phyloP scores from a whole-genome alignment of 306 rosid species.

The Cucumis melo region DNA sequence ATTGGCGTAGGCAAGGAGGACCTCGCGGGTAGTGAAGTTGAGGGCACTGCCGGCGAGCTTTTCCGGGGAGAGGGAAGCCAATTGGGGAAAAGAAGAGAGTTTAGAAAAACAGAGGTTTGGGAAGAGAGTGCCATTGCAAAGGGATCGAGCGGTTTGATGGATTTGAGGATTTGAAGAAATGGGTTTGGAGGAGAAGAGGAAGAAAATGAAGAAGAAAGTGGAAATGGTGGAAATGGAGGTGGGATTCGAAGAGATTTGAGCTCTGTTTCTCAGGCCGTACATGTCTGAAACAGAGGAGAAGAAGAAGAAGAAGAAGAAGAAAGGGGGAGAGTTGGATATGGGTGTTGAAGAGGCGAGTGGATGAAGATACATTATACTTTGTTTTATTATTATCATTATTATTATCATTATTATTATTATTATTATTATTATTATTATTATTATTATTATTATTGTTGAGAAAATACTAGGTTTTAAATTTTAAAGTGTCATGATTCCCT shows the following conservation, averaged over 20 bases:
- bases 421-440: too few species aligned
- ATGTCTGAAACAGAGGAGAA: not conserved
- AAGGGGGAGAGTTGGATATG: not conserved
- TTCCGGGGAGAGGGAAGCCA: conserved; percentile 37
- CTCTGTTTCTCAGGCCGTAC: not conserved
- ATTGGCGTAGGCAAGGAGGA: conserved; percentile 31
- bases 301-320: too few species aligned
- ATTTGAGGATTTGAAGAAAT: not conserved
- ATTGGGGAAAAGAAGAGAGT: conserved; percentile 38
- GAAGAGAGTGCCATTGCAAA: conserved; percentile 61
- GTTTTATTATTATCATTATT: too few species aligned
- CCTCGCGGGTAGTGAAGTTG: conserved; percentile 33
- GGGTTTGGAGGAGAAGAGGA: not conserved
- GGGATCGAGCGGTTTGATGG: not conserved
- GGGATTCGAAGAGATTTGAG: not conserved
- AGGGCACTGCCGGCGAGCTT: conserved; percentile 31
- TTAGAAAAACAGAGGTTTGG: conserved; percentile 60
- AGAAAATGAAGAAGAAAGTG: not conserved
- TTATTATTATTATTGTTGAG: too few species aligned
- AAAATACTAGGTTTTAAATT: too few species aligned
- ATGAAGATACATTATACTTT: not conserved
- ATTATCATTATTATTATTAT: too few species aligned
- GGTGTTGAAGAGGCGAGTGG: not conserved
- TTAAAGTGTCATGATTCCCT: too few species aligned
- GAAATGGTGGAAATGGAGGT: conserved; percentile 3